Evolutionary conservation across 306 rosid species (phyloP), one percentile per base, ranked within the genome.

Genomic region (Medicago ruthenica): DNA sequence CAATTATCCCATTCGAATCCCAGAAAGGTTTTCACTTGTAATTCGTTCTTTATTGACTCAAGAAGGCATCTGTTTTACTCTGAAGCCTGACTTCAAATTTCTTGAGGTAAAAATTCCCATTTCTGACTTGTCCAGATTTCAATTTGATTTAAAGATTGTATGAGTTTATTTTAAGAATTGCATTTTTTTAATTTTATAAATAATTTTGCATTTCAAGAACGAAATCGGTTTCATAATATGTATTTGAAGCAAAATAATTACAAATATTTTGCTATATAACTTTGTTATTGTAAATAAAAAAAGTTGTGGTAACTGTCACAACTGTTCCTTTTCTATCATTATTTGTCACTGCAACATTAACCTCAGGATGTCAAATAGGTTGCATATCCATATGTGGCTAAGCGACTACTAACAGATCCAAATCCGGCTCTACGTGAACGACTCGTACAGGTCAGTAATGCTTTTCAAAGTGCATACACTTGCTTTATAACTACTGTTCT

Each of bases 341-440:
- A 55, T 70, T 79, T 50, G 47, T 73, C 67, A 40, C 12, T 67
- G 20, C 8, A 65, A 59, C 65, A 58, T 24, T 81, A 77, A 83
- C 71, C 31, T 71, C 22, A 2, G 59, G 80, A 47, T 66, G 40
- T 77, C 75, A 83, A 85, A 76, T 81, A 96, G 99, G 99, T 96
- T 74, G 99, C 99, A 59, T 96, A 92, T 86, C 99, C 99, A 77
- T 96, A 96, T 70, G 86, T 96, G 78, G 99, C 99, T 40, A 96
- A 96, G 86, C 90, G 99, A 65, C 90, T 96, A 69, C 78, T 96
- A 50, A 96, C 98, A 54, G 99, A 96, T 73, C 99, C 99, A 65
- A 88, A 96, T 81, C 99, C 99, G 11, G 98, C 99, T 79, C 86
- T 96, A 54, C 97, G 99, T 8, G 98, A 89, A 83, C 97, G 99